These are phyloP conservation scores for Pythium oligandrum DNA, from an alignment of 352 stramenopile genomes.

Conservation along the genomic window DNA sequence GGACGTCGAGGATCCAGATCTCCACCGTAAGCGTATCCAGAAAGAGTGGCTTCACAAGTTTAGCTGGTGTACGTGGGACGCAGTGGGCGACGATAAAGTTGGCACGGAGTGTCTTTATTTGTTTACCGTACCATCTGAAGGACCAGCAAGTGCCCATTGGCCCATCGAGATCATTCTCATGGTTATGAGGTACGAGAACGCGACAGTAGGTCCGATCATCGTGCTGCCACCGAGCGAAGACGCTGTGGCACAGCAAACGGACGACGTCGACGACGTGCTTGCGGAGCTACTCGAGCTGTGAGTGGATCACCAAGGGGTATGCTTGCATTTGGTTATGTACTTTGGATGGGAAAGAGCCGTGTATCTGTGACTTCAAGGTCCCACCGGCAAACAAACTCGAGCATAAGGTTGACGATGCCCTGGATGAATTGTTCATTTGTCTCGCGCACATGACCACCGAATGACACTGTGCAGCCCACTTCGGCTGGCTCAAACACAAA, in stretches of 20 bases:
- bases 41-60: conserved; percentile 24
- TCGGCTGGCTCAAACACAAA: neutral
- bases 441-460: neutral
- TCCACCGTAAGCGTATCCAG: conserved; percentile 2
- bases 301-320: too few species aligned
- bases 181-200: conserved; percentile 15
- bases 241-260: neutral
- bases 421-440: neutral
- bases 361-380: neutral
- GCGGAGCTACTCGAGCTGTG: too few species aligned
- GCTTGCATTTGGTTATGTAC: too few species aligned
- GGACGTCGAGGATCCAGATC: conserved; percentile 15
- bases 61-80: conserved; percentile 23
- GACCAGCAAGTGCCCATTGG: conserved; percentile 19
- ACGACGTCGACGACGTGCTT: neutral
- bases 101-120: conserved; percentile 14
- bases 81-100: conserved; percentile 7
- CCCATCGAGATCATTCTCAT: conserved; percentile 24
- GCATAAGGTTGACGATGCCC: neutral
- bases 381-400: neutral
- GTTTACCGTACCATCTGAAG: conserved; percentile 16
- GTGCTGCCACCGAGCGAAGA: conserved; percentile 10
- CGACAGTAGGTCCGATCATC: conserved; percentile 9
- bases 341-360: neutral
- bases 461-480: neutral